A percentile compares a stretch with the other conserved stretches of the same genome.
Evolutionary conservation across 805 yeast species (phyloP).

Genomic region (Spathaspora girioi): DNA sequence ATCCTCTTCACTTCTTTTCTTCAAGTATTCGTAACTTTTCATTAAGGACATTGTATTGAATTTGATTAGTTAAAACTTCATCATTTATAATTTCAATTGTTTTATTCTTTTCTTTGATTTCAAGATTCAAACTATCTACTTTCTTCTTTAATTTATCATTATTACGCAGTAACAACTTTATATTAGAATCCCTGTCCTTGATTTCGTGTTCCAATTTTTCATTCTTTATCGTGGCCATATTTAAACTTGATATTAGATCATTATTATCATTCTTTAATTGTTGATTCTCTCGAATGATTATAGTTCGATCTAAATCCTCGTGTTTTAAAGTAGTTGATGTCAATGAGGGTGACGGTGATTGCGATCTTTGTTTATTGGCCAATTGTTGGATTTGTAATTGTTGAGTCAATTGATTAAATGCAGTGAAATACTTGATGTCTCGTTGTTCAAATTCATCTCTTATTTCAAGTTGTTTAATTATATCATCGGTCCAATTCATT

Average conservation of each 20-base stretch:
- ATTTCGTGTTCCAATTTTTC: constrained; percentile 19
- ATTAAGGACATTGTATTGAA: constrained; percentile 50
- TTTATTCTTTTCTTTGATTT: constrained; percentile 46
- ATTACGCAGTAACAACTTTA: constrained; percentile 14
- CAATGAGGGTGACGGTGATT: constrained; percentile 1
- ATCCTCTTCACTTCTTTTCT: background rate
- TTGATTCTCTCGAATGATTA: constrained; percentile 14
- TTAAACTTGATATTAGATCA: constrained; percentile 19
- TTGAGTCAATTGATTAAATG: constrained; percentile 28
- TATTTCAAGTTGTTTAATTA: constrained; percentile 19
- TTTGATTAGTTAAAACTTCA: constrained; percentile 56
- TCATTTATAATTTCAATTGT: constrained; percentile 62
- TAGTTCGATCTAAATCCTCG: background rate
- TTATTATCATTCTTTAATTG: constrained; percentile 18
- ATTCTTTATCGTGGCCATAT: constrained; percentile 20
- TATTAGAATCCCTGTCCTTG: constrained; percentile 8
- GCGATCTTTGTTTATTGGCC: background rate
- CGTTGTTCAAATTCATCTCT: constrained; percentile 32
- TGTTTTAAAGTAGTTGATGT: background rate
- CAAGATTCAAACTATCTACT: constrained; percentile 21
- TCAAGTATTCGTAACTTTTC: background rate
- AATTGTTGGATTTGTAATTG: constrained; percentile 8
- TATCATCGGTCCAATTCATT: constrained; percentile 18
- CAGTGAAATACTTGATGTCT: constrained; percentile 27
- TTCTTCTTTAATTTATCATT: constrained; percentile 15